Evolutionary conservation across 306 rosid species (phyloP).

Genomic region (Prunus padus): DNA sequence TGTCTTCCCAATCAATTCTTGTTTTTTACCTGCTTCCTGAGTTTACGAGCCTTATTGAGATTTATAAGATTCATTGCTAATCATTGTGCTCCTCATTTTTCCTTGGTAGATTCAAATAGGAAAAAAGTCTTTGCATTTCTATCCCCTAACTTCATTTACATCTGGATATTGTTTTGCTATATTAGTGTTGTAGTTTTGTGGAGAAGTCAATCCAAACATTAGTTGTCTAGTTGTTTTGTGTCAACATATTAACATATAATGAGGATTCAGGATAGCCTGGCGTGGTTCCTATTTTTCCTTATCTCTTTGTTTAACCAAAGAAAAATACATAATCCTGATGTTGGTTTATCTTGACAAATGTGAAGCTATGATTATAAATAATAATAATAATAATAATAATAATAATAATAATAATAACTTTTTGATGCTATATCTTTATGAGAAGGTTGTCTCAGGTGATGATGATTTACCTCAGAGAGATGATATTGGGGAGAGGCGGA

Average conservation of each 20-base stretch:
- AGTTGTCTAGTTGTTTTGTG: background rate
- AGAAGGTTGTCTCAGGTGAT: conserved; percentile 81
- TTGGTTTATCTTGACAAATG: too few relatives aligned
- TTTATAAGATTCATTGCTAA: background rate
- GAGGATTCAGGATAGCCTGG: background rate
- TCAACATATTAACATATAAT: background rate
- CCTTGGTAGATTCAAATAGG: background rate
- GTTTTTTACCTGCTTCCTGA: background rate
- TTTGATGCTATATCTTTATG: conserved; percentile 20
- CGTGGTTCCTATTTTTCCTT: background rate
- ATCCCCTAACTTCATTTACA: background rate
- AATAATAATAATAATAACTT: background rate
- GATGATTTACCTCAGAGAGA: conserved; percentile 88
- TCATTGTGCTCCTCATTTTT: background rate
- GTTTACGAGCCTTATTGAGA: background rate
- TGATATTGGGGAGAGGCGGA: conserved; percentile 69
- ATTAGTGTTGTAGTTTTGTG: background rate
- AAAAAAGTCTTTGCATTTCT: background rate
- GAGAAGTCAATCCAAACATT: background rate
- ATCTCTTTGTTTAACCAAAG: too few relatives aligned
- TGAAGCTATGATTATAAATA: too few relatives aligned
- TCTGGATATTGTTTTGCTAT: background rate
- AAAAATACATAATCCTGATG: too few relatives aligned
- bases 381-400: background rate
- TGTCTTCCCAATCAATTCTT: background rate